phyloP scores from a whole-genome alignment of 352 stramenopile genomes.

The Thraustochytrium striatum region DNA sequence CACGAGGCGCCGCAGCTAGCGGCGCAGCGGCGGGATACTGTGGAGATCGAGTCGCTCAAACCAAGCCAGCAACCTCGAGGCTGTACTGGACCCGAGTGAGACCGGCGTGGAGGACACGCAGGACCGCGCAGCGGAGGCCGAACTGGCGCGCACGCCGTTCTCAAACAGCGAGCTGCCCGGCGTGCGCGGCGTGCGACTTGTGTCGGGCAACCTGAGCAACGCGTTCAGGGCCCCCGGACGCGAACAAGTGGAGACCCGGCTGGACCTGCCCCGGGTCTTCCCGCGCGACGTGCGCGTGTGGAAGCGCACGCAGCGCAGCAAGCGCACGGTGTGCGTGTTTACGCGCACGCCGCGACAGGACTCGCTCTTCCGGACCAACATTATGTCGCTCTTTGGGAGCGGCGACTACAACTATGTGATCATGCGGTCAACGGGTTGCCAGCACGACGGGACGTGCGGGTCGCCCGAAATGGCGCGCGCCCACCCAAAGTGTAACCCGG shows the following conservation, averaged over 20 bases:
- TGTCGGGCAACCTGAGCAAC: not conserved
- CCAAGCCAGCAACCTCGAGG: not conserved
- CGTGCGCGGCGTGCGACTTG: not conserved
- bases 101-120: not conserved
- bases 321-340: slow-evolving; percentile 31
- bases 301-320: not conserved
- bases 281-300: slow-evolving; percentile 15
- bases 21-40: no score
- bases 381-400: slow-evolving; percentile 38
- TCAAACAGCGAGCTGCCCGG: not conserved
- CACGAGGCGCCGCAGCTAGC: no score
- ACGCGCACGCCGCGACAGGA: slow-evolving; percentile 43
- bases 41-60: not conserved
- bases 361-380: slow-evolving; percentile 38
- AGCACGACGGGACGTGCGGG: slow-evolving; percentile 35
- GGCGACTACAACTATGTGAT: slow-evolving; percentile 49
- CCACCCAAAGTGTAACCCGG: slow-evolving; percentile 15
- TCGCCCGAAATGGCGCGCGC: not conserved
- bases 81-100: not conserved
- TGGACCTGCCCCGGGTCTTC: slow-evolving; percentile 36
- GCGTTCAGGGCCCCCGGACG: not conserved
- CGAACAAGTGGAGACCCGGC: slow-evolving; percentile 20
- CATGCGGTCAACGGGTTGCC: slow-evolving; percentile 39
- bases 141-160: no score
- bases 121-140: not conserved